Evolutionary conservation across 164 flowering plant species (phyloP), one percentile per base, ranked within the genome.

Genomic region (Vitis rupestris): DNA sequence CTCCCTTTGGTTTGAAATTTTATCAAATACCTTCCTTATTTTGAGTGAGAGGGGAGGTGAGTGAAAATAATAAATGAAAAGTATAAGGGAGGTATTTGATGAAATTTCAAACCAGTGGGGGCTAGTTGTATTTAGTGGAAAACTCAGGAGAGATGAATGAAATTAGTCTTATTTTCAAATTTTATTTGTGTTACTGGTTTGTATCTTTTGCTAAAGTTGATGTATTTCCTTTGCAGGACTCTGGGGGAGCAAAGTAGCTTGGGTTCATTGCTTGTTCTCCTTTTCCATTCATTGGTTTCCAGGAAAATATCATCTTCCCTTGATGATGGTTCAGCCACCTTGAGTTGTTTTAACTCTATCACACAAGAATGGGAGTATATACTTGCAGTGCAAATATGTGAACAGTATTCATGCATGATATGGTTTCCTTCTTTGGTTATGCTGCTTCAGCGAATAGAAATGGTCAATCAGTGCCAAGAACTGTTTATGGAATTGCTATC

Each of bases 361-460:
- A 48, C 64, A 19, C 72, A 48, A 66, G 90, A 87, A 74, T 93
- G 99, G 99, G 99, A 93, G 73, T 90, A 83, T 69, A 59, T 50
- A 51, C 87, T 93, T 81, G 90, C 93, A 0, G 10, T 75, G 59
- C 87, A 86, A 72, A 64, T 95, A 10, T 86, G 81, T 75, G 91
- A 82, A 72, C 94, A 95, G 71, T 93, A 87, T 83, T 83, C 97
- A 4, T 85, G 89, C 81, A 74, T 64, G 65, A 85, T 83, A 61
- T 95, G 99, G 99, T 97, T 95, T 77, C 97, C 92, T 37, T 85
- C 99, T 31, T 75, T 95, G 23, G 89, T 88, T 49, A 27, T 58
- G 47, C 61, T 88, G 69, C 86, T 93, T 67, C 79, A 85, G 72
- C 70, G 74, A 65, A 60, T 86, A 52, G 80, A 73, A 66, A 67